Evolutionary conservation across 2,329 filamentous ascomycete genomes (phyloP), one percentile per base, ranked within the genome.

Genomic region (Microascus cirrosus): DNA sequence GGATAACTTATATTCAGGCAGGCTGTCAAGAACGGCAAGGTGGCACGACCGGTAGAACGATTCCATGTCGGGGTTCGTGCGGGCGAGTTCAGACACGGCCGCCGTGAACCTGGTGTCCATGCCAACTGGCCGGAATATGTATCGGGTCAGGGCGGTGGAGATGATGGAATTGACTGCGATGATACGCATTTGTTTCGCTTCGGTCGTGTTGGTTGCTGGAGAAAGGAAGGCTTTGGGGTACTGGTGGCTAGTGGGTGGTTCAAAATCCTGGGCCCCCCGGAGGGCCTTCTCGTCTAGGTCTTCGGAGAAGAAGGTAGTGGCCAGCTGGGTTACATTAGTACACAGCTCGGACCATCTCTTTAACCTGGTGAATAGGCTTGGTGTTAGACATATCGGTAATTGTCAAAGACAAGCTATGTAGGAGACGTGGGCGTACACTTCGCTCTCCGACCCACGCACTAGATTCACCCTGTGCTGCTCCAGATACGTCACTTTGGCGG

Each of bases 111-210:
- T 34, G n/a, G 20, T 12, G 32, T 54, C 53, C n/a, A 20, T 25
- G 34, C 53, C 53, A 13, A 42, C 20, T 18, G 34, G 53, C 13
- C 53, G 34, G 13, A 54, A 54, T n/a, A 54, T 54, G 22, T 54
- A 34, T 10, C 24, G 18, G 5, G 34, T 39, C 15, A 54, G 20
- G 7, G 53, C 53, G 18, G 12, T 39, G 34, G 53, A 34, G 22
- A 54, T 54, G 4, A 42, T 42, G 8, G 53, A 39, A 34, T 39
- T 34, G 53, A 54, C 53, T 3, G 20, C 34, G 34, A 54, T 15
- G 36, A 54, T 54, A 18, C 53, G 53, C 53, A 54, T 54, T 34
- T 54, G 53, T 18, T 54, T 54, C 18, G 53, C 53, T 34, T 54
- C 34, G 4, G 10, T 24, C 32, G 34, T 39, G 53, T 54, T 54